phyloP scores from a whole-genome alignment of 78 protist species.

The Creolimax fragrantissima region DNA sequence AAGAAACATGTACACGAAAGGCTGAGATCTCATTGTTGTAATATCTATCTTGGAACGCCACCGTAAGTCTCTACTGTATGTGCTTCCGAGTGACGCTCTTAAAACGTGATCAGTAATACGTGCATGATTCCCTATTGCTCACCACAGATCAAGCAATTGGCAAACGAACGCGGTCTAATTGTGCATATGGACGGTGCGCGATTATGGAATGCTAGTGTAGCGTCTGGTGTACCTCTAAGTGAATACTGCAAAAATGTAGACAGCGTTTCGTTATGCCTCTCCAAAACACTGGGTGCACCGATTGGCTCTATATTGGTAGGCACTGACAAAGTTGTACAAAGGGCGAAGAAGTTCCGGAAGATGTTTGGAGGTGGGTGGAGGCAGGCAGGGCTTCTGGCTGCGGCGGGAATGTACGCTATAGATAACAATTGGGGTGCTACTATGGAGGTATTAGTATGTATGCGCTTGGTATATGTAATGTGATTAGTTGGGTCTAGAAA shows the following conservation, averaged over 20 bases:
- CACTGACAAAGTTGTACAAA: neutral
- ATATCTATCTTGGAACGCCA: too few species aligned
- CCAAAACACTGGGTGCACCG: constrained; percentile 68
- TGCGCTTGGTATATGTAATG: neutral
- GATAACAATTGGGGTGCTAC: neutral
- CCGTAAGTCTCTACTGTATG: too few species aligned
- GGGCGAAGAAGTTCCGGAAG: constrained; percentile 39
- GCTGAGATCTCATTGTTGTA: too few species aligned
- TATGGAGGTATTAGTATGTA: constrained; percentile 9
- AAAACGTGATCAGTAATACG: too few species aligned
- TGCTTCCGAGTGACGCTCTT: too few species aligned
- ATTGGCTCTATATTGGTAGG: constrained; percentile 55
- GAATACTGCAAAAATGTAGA: neutral
- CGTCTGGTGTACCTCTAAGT: neutral
- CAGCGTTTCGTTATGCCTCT: constrained; percentile 43
- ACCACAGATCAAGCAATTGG: neutral
- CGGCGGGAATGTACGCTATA: constrained; percentile 41
- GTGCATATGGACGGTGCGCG: constrained; percentile 61
- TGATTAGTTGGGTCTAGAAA: neutral
- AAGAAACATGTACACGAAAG: too few species aligned
- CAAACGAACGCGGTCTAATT: neutral
- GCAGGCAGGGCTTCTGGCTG: constrained; percentile 60
- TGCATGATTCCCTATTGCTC: too few species aligned
- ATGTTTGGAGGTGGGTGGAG: constrained; percentile 70
- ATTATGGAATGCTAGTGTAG: constrained; percentile 26